Base-by-base conservation (phyloP, 768 basidiomycete species). In the Kwoniella bestiolae region DNA sequence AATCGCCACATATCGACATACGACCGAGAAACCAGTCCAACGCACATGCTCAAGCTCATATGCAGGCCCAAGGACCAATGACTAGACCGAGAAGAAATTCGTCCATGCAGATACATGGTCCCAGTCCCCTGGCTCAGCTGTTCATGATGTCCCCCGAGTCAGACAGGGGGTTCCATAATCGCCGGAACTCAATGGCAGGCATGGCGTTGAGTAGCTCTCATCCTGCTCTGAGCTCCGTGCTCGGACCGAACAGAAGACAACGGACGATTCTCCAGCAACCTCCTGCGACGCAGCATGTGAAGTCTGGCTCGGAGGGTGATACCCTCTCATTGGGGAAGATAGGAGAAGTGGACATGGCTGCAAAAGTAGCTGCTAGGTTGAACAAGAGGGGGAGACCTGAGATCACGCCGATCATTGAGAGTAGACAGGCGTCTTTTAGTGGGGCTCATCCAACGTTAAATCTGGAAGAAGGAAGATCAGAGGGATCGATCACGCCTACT, bases 121-220 rank as follows among this genome's bases (percentile, higher is more conserved):
- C 78, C 0, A 74, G 72, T 59, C 80, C 80, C 0, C 65, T 81
- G 5, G 80, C 80, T 5, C 58, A 78, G 34, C 63, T 81, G 5
- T 81, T 81, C 63, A 68, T 79, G 16, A 60, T 53, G 25, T 61
- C 60, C 21, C 60, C 68, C 0, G 68, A 63, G 16, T 14, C 26
- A 9, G 60, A 52, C 9, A 32, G 68, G 56, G 26, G 28, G 11
- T 12, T 46, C 8, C 38, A 68, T 29, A 51, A 57, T 35, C 14
- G 75, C 64, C 47, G 63, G 21, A 58, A 61, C 23, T 62, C 55
- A 35, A 58, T 55, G 60, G 55, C 47, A 26, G 55, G 18, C 7
- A 58, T 53, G 62, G 66, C 71, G 2, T n/a, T 68, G 1, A 66
- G 70, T 6, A 51, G 28, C 47, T 60, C 67, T n/a, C 65, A 63